A percentile compares a stretch with the other conserved stretches of the same genome.
Conservation (phyloP, 805 yeast species). For the Nakazawaea ernobii region DNA sequence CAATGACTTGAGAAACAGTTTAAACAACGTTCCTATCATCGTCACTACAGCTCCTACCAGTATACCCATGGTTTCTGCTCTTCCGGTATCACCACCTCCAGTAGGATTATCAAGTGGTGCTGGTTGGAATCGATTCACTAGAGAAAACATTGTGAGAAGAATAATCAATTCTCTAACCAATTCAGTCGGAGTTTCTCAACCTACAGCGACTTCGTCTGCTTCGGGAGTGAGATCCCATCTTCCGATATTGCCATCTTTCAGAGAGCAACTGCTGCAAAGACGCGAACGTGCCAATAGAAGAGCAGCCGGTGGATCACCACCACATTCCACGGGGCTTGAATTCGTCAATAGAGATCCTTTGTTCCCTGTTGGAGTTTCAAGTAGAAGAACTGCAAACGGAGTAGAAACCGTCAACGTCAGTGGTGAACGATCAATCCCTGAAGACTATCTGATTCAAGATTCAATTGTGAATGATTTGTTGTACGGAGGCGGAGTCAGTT, state of each 20-base stretch:
- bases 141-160: conserved; percentile 9
- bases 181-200: not conserved
- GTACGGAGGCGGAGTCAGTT: not conserved
- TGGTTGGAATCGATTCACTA: not conserved
- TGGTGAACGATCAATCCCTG: not conserved
- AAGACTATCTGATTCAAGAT: conserved; percentile 4
- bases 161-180: conserved; percentile 9
- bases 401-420: conserved; percentile 28
- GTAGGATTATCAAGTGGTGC: not conserved
- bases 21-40: conserved; percentile 11
- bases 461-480: conserved; percentile 7
- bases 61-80: not conserved
- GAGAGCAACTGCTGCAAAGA: not conserved
- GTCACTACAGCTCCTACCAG: conserved; percentile 12
- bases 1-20: conserved; percentile 11
- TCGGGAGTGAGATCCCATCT: not conserved
- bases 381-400: conserved; percentile 40
- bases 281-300: not conserved
- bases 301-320: not conserved
- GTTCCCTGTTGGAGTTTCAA: conserved; percentile 44
- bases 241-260: not conserved
- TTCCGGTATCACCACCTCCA: not conserved
- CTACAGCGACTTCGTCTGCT: not conserved
- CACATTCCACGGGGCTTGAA: not conserved
- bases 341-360: conserved; percentile 14